phyloP scores from a whole-genome alignment of 306 rosid species.

The Trifolium subterraneum region DNA sequence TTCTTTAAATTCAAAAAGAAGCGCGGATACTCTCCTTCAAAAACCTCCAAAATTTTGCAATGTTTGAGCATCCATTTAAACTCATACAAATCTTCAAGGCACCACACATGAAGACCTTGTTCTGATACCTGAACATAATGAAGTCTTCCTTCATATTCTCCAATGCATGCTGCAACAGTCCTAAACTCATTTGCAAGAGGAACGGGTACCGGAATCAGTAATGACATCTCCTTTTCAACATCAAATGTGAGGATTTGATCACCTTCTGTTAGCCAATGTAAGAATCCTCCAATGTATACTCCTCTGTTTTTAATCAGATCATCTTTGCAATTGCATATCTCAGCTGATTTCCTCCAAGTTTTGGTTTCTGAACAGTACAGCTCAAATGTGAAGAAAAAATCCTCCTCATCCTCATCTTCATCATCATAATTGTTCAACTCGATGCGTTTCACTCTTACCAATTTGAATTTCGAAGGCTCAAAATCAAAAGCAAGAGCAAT shows the following conservation, averaged over 20 bases:
- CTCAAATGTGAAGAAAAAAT: slow-evolving; percentile 49
- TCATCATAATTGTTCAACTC: background rate
- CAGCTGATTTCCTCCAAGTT: slow-evolving; percentile 57
- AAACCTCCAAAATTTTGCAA: slow-evolving; percentile 46
- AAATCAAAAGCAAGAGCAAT: slow-evolving; percentile 56
- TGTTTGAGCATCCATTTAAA: slow-evolving; percentile 51
- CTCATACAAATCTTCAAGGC: slow-evolving; percentile 64
- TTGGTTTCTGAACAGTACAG: slow-evolving; percentile 51
- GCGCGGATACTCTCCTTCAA: slow-evolving; percentile 53
- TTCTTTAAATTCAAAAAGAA: slow-evolving; percentile 46
- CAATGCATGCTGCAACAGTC: slow-evolving; percentile 57
- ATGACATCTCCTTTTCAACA: slow-evolving; percentile 55
- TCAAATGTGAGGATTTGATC: slow-evolving; percentile 57
- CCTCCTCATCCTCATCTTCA: background rate
- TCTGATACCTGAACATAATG: slow-evolving; percentile 61
- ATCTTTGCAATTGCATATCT: slow-evolving; percentile 41
- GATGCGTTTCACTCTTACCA: slow-evolving; percentile 46
- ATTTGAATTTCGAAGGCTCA: slow-evolving; percentile 51
- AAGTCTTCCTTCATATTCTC: slow-evolving; percentile 58
- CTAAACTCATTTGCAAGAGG: slow-evolving; percentile 46
- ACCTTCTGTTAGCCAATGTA: slow-evolving; percentile 64
- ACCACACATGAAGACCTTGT: slow-evolving; percentile 63
- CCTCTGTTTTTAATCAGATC: slow-evolving; percentile 50
- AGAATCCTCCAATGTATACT: slow-evolving; percentile 46
- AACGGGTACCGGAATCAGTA: slow-evolving; percentile 55